These are phyloP conservation scores for Sporothrix luriei DNA, from an alignment of 2,329 filamentous ascomycete species.

Conservation along the genomic window DNA sequence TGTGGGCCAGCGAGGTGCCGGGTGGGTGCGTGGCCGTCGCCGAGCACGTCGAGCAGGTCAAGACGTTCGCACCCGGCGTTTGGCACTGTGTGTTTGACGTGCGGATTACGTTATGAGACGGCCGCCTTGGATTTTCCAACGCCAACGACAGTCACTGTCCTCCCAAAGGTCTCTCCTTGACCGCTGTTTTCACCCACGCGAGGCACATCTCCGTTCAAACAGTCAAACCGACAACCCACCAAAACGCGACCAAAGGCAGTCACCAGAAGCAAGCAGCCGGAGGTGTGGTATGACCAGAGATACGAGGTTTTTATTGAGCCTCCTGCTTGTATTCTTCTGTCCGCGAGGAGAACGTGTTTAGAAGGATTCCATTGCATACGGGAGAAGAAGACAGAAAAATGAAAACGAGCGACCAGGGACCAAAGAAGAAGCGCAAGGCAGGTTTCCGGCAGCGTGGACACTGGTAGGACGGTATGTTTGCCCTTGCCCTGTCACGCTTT, in stretches of 20 bases:
- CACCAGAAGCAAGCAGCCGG: not conserved
- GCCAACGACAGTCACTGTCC: not conserved
- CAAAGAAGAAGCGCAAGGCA: not conserved
- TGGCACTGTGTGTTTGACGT: conserved; percentile 73
- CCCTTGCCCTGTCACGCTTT: not conserved
- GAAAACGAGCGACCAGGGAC: not conserved
- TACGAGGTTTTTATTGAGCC: not conserved
- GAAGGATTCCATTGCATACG: conserved; percentile 4
- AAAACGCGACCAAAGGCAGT: not conserved
- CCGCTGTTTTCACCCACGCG: conserved; percentile 19
- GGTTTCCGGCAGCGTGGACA: conserved; percentile 11
- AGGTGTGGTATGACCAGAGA: conserved; percentile 6
- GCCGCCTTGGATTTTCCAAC: not conserved
- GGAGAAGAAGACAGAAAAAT: not conserved
- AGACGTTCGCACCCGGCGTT: conserved; percentile 69
- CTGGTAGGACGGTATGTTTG: not conserved
- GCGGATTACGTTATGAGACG: conserved; percentile 43
- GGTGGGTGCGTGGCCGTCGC: conserved; percentile 40
- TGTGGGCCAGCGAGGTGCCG: conserved; percentile 39
- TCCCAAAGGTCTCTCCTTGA: conserved; percentile 21
- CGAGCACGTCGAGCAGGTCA: conserved; percentile 65
- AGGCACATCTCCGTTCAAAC: not conserved
- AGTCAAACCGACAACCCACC: not conserved
- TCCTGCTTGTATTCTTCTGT: not conserved
- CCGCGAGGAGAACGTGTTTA: not conserved